phyloP scores from a whole-genome alignment of 1,139 yeast species.

The Geotrichum macrosporum region DNA sequence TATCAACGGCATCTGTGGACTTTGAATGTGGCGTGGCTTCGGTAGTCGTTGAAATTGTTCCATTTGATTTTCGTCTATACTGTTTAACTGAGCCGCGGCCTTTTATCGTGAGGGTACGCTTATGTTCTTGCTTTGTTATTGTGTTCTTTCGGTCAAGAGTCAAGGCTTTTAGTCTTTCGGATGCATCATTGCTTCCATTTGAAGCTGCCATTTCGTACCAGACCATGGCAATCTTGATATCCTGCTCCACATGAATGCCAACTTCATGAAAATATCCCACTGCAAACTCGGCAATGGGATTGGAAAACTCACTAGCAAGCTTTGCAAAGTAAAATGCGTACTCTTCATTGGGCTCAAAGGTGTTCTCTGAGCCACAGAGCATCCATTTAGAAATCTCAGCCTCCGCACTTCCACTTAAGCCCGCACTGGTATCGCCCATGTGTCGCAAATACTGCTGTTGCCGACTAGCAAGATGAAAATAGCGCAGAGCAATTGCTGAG shows the following conservation, averaged over 20 bases:
- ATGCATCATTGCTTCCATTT: constrained; percentile 36
- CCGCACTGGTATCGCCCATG: constrained; percentile 24
- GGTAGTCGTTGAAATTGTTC: too few species aligned
- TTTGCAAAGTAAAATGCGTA: constrained; percentile 40
- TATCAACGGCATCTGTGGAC: too few species aligned
- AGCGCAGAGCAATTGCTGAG: constrained; percentile 39
- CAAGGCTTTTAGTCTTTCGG: constrained; percentile 30
- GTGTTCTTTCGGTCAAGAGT: constrained; percentile 15
- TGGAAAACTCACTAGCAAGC: constrained; percentile 36
- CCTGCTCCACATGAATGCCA: constrained; percentile 37
- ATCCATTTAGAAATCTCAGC: constrained; percentile 43
- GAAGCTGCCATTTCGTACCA: constrained; percentile 34
- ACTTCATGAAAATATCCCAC: constrained; percentile 42
- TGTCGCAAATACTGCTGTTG: constrained; percentile 35
- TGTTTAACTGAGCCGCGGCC: constrained; percentile 28
- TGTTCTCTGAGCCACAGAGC: constrained; percentile 37
- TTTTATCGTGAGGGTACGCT: constrained; percentile 27
- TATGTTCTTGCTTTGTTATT: constrained; percentile 31
- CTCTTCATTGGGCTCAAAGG: constrained; percentile 36
- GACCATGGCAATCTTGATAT: constrained; percentile 30
- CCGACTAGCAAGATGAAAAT: constrained; percentile 39
- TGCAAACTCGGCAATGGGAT: constrained; percentile 40
- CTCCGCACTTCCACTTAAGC: constrained; percentile 36
- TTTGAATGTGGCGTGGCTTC: too few species aligned
- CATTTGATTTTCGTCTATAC: constrained; percentile 13